A percentile compares a stretch with the other conserved stretches of the same genome.
Evolutionary conservation across 176 grass and related monocot species (phyloP).

Genomic region (Oryza meyeriana): DNA sequence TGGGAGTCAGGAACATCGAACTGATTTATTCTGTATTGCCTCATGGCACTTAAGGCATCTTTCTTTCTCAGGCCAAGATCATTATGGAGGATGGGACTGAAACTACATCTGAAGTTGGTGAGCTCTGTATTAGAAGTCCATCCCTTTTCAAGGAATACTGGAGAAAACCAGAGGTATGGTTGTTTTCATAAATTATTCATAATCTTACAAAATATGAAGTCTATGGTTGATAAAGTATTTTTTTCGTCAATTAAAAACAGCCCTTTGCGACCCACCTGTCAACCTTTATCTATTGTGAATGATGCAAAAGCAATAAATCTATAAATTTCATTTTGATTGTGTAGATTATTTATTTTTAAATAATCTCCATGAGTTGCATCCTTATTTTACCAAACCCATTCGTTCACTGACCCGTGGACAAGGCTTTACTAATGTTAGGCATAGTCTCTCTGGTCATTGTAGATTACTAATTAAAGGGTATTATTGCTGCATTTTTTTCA

Average conservation of each 20-base stretch:
- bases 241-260: neutral
- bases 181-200: neutral
- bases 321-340: neutral
- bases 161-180: constrained; percentile 70
- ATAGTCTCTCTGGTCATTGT: neutral
- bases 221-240: neutral
- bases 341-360: neutral
- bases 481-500: constrained; percentile 1
- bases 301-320: neutral
- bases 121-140: constrained; percentile 93
- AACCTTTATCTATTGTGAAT: neutral
- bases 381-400: neutral
- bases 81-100: constrained; percentile 67
- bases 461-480: neutral
- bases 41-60: constrained; percentile 7
- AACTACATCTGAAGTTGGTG: constrained; percentile 66
- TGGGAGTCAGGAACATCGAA: constrained; percentile 15
- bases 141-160: constrained; percentile 96
- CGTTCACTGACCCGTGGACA: neutral
- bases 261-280: neutral
- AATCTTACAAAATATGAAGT: neutral
- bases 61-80: constrained; percentile 72
- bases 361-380: neutral
- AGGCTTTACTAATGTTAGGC: neutral
- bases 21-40: constrained; percentile 24